Percentiles rank a stretch among this genome's conserved stretches.
phyloP scores from a whole-genome alignment of 768 basidiomycete species.

The Cystofilobasidium bisporidii region DNA sequence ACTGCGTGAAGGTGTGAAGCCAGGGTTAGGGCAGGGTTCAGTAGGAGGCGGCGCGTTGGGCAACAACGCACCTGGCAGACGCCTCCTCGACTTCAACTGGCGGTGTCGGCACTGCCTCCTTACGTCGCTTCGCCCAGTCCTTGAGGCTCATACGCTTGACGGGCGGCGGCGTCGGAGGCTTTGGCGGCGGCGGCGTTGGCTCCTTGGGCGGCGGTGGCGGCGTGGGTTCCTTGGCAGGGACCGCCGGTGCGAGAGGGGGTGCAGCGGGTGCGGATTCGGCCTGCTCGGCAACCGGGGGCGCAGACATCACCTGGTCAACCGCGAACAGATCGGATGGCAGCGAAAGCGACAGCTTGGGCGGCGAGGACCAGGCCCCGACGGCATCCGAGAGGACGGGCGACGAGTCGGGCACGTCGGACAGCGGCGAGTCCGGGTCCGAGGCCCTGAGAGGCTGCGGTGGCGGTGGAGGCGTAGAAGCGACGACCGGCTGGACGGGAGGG shows the following conservation, averaged over 20 bases:
- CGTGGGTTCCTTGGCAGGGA: neutral
- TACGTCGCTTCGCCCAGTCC: constrained; percentile 25
- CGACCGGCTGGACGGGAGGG: neutral
- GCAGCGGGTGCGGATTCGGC: neutral
- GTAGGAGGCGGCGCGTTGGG: no score
- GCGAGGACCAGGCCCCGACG: neutral
- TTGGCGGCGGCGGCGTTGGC: constrained; percentile 12
- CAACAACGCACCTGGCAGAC: no score
- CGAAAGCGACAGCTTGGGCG: neutral
- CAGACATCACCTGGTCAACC: neutral
- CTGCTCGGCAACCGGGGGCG: neutral
- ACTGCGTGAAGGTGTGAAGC: neutral
- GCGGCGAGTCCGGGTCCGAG: neutral
- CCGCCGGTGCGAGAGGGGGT: neutral
- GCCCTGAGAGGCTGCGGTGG: neutral
- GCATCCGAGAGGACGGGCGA: neutral
- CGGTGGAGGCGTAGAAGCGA: neutral
- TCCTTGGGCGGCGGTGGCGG: constrained; percentile 7
- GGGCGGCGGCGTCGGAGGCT: constrained; percentile 18
- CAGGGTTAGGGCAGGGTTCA: neutral
- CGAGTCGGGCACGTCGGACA: neutral
- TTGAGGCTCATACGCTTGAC: constrained; percentile 25
- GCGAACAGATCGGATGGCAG: neutral
- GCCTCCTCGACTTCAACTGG: neutral
- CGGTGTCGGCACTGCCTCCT: constrained; percentile 11